These are phyloP conservation scores for Lachnellula cervina DNA, from an alignment of 2,329 filamentous ascomycete species.

Conservation along the genomic window DNA sequence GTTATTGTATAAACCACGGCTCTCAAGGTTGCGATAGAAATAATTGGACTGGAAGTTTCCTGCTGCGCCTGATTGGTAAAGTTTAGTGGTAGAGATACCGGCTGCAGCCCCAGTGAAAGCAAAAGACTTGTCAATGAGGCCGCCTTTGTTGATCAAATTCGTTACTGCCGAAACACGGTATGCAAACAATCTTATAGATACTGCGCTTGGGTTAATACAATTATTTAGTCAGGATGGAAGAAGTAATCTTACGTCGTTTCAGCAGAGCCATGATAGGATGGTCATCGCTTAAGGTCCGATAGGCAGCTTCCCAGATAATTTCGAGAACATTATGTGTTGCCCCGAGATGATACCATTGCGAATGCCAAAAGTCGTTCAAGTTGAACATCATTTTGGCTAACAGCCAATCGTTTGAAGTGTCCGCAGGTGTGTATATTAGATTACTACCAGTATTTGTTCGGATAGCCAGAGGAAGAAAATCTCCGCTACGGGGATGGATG, in stretches of 20 bases:
- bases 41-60: constrained; percentile 37
- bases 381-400: constrained; percentile 48
- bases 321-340: constrained; percentile 41
- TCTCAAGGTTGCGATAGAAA: constrained; percentile 34
- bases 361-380: constrained; percentile 42
- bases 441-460: constrained; percentile 39
- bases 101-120: constrained; percentile 9
- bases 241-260: constrained; percentile 30
- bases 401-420: constrained; percentile 43
- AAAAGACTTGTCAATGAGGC: constrained; percentile 14
- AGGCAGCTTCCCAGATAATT: constrained; percentile 40
- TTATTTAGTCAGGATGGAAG: background rate
- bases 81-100: constrained; percentile 4
- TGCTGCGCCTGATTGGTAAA: constrained; percentile 17
- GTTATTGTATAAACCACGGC: constrained; percentile 38
- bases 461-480: constrained; percentile 46
- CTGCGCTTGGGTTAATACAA: background rate
- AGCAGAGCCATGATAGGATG: constrained; percentile 42
- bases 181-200: background rate
- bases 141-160: constrained; percentile 13
- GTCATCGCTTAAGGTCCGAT: constrained; percentile 40
- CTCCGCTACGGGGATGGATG: constrained; percentile 35
- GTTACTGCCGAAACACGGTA: background rate
- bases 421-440: constrained; percentile 43
- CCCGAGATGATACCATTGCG: constrained; percentile 41